phyloP scores from a whole-genome alignment of 441 rosid genomes.

The Hura crepitans region DNA sequence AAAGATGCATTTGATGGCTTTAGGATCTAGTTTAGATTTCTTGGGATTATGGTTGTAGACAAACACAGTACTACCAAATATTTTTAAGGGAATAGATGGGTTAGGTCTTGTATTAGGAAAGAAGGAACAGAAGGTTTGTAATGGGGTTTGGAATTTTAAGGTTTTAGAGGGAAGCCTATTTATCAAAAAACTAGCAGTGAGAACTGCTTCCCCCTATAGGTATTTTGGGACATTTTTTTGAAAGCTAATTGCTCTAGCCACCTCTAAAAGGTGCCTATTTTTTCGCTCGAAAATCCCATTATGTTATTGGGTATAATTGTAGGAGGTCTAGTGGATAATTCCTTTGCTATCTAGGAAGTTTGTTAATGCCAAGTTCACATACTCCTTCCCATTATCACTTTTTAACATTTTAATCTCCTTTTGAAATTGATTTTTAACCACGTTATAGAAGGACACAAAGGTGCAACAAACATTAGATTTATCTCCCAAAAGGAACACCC shows the following conservation, averaged over 20 bases:
- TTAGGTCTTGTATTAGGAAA: not conserved
- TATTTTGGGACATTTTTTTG: not conserved
- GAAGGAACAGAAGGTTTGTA: not conserved
- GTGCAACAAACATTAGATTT: not conserved
- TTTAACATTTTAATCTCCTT: not conserved
- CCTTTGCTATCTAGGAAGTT: not conserved
- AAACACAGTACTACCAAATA: too few relatives aligned
- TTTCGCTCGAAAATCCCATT: too few relatives aligned
- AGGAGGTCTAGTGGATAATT: not conserved
- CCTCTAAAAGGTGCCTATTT: too few relatives aligned
- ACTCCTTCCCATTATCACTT: not conserved
- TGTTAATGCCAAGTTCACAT: not conserved
- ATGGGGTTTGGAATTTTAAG: not conserved
- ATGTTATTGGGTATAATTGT: not conserved
- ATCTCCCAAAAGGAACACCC: not conserved
- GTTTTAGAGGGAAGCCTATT: not conserved
- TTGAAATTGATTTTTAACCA: not conserved
- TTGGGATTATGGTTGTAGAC: too few relatives aligned
- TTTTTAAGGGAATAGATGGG: not conserved
- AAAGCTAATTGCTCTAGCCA: not conserved
- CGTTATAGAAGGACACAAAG: not conserved
- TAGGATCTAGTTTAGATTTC: too few relatives aligned
- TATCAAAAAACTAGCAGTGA: not conserved
- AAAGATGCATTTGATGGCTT: too few relatives aligned
- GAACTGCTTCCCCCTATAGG: not conserved